Conservation (phyloP, 148 eudicot species). For the Diospyros kaki region DNA sequence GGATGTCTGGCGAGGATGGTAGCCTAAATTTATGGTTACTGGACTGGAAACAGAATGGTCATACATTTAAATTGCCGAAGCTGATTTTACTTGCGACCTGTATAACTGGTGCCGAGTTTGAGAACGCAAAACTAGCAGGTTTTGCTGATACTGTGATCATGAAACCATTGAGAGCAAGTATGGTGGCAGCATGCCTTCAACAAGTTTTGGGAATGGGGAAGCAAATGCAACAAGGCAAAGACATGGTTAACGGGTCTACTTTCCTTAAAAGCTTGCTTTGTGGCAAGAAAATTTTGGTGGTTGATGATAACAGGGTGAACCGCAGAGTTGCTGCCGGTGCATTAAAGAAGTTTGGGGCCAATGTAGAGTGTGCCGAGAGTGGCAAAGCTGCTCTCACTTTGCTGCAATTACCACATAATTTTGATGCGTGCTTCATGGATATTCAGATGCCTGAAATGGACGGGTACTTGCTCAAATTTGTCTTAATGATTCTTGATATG, state of each 20-base stretch:
- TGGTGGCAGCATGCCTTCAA: constrained; percentile 70
- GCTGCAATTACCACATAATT: constrained; percentile 52
- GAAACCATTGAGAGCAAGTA: constrained; percentile 71
- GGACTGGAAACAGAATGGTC: constrained; percentile 32
- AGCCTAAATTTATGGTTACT: constrained; percentile 16
- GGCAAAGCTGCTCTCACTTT: constrained; percentile 54
- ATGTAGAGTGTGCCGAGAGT: constrained; percentile 61
- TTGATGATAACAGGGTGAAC: constrained; percentile 65
- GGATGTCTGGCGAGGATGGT: constrained; percentile 39
- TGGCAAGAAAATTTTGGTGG: constrained; percentile 62
- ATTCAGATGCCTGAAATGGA: constrained; percentile 90
- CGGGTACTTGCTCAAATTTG: constrained; percentile 36
- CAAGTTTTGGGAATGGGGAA: constrained; percentile 52
- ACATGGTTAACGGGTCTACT: constrained; percentile 25
- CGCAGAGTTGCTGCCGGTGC: constrained; percentile 76
- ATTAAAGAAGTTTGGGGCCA: constrained; percentile 65
- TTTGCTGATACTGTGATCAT: constrained; percentile 62
- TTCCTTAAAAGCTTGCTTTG: constrained; percentile 39
- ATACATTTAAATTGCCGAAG: constrained; percentile 36
- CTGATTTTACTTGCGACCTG: constrained; percentile 60
- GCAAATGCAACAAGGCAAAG: constrained; percentile 37
- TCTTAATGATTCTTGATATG: neutral
- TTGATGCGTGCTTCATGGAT: constrained; percentile 78
- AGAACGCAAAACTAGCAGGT: constrained; percentile 48
- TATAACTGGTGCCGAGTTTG: constrained; percentile 34